phyloP scores from a whole-genome alignment of 1,139 yeast genomes.

The Suhomyces atakaporum region DNA sequence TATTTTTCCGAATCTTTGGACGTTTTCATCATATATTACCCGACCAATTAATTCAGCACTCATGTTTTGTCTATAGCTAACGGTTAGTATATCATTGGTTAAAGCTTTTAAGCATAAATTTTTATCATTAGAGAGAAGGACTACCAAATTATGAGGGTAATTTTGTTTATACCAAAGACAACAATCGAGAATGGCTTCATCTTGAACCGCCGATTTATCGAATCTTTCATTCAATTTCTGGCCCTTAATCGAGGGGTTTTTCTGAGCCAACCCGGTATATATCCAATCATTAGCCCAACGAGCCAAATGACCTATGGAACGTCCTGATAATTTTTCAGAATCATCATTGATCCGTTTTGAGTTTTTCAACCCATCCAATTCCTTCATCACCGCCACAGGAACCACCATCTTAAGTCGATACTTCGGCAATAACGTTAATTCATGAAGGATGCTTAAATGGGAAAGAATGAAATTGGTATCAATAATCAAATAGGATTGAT shows the following conservation, averaged over 20 bases:
- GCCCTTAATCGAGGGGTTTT: slow-evolving; percentile 56
- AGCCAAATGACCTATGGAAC: slow-evolving; percentile 58
- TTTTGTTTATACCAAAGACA: slow-evolving; percentile 61
- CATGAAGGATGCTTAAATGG: slow-evolving; percentile 58
- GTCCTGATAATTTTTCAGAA: slow-evolving; percentile 20
- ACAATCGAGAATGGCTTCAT: slow-evolving; percentile 86
- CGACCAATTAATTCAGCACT: slow-evolving; percentile 59
- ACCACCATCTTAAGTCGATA: slow-evolving; percentile 58
- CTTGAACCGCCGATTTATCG: slow-evolving; percentile 50
- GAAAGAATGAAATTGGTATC: slow-evolving; percentile 81
- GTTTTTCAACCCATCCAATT: slow-evolving; percentile 76
- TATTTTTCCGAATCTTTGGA: slow-evolving; percentile 22
- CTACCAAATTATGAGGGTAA: slow-evolving; percentile 48
- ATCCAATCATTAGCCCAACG: slow-evolving; percentile 82
- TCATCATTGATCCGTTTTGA: slow-evolving; percentile 23
- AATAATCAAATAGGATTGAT: slow-evolving; percentile 51
- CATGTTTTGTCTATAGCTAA: slow-evolving; percentile 62
- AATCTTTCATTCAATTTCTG: slow-evolving; percentile 62
- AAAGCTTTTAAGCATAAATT: slow-evolving; percentile 80
- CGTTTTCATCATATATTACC: slow-evolving; percentile 47
- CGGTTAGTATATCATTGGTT: slow-evolving; percentile 64
- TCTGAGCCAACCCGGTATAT: slow-evolving; percentile 57
- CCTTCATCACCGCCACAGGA: slow-evolving; percentile 70
- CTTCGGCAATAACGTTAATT: slow-evolving; percentile 35
- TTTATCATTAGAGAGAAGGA: slow-evolving; percentile 77